A percentile compares a stretch with the other conserved stretches of the same genome.
These are phyloP conservation scores for Ganoderma sinense DNA, from an alignment of 1,284 basidiomycete species.

Conservation along the genomic window DNA sequence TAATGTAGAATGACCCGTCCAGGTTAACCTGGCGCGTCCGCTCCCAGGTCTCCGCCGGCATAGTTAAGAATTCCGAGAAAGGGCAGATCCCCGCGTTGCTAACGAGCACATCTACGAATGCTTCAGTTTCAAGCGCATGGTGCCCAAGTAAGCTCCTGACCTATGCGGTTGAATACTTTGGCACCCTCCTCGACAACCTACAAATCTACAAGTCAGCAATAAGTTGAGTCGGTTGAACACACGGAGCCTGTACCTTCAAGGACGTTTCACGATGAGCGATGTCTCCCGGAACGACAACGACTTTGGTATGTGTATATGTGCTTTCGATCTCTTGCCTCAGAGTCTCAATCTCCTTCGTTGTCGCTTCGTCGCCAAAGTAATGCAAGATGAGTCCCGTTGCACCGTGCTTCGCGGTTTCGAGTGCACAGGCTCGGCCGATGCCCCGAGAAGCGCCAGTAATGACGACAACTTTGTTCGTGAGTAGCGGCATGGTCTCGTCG, in stretches of 20 bases:
- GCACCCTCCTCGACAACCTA: conserved; percentile 71
- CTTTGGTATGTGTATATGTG: conserved; percentile 42
- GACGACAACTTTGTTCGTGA: conserved; percentile 69
- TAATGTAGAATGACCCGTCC: conserved; percentile 81
- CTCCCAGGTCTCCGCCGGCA: conserved; percentile 76
- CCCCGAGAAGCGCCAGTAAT: conserved; percentile 83
- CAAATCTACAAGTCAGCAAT: not conserved
- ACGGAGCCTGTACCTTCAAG: conserved; percentile 49
- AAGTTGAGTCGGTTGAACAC: not conserved
- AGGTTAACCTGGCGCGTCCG: conserved; percentile 78
- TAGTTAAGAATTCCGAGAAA: conserved; percentile 81
- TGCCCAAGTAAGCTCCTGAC: conserved; percentile 44
- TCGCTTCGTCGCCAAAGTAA: conserved; percentile 70
- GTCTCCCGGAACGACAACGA: conserved; percentile 66
- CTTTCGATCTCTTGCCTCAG: conserved; percentile 56
- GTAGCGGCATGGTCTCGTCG: conserved; percentile 43
- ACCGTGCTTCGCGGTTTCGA: conserved; percentile 70
- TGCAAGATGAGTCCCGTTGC: conserved; percentile 76
- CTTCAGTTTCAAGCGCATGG: not conserved
- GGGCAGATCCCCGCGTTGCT: conserved; percentile 87
- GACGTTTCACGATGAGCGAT: conserved; percentile 72
- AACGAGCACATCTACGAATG: conserved; percentile 54
- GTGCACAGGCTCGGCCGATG: conserved; percentile 80
- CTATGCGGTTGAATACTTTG: conserved; percentile 69
- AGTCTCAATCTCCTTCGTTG: conserved; percentile 56